phyloP scores from a whole-genome alignment of 768 basidiomycete species.

The Coprinopsis marcescibilis region DNA sequence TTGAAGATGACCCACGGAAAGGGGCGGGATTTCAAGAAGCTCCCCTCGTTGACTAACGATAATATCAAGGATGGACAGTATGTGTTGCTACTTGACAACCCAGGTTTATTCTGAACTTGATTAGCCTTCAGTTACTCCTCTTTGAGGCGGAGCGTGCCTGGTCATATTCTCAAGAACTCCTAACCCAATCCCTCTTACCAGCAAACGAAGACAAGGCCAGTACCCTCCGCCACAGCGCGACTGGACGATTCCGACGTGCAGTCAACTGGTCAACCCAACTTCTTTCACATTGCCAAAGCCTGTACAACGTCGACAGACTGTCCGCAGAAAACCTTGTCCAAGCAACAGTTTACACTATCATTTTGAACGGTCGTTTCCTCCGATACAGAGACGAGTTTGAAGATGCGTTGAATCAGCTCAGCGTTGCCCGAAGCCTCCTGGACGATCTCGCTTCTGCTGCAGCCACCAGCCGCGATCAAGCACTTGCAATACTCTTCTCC shows the following conservation, averaged over 20 bases:
- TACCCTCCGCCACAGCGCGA: constrained; percentile 65
- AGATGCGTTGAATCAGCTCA: constrained; percentile 67
- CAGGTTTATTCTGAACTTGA: constrained; percentile 7
- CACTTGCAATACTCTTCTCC: constrained; percentile 74
- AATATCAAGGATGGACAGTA: constrained; percentile 82
- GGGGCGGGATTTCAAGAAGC: constrained; percentile 85
- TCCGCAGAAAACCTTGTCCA: constrained; percentile 60
- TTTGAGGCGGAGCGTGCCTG: constrained; percentile 92
- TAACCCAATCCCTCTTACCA: constrained; percentile 43
- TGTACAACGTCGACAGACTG: constrained; percentile 48
- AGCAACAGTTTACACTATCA: constrained; percentile 69
- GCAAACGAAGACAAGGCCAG: constrained; percentile 46
- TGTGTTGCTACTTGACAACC: constrained; percentile 15
- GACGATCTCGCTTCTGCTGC: constrained; percentile 60
- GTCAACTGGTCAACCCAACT: constrained; percentile 75
- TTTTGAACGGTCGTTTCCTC: constrained; percentile 78
- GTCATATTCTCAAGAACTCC: constrained; percentile 82
- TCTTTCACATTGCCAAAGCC: constrained; percentile 63
- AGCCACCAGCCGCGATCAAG: constrained; percentile 77
- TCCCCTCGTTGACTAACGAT: constrained; percentile 61
- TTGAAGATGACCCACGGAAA: constrained; percentile 86
- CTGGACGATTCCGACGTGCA: constrained; percentile 74
- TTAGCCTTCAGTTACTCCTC: constrained; percentile 75
- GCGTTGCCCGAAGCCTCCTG: constrained; percentile 71
- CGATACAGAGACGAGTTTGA: constrained; percentile 73